A percentile compares a stretch with the other conserved stretches of the same genome.
phyloP scores from a whole-genome alignment of 345 rosid species.

The Erysimum cheiranthoides region DNA sequence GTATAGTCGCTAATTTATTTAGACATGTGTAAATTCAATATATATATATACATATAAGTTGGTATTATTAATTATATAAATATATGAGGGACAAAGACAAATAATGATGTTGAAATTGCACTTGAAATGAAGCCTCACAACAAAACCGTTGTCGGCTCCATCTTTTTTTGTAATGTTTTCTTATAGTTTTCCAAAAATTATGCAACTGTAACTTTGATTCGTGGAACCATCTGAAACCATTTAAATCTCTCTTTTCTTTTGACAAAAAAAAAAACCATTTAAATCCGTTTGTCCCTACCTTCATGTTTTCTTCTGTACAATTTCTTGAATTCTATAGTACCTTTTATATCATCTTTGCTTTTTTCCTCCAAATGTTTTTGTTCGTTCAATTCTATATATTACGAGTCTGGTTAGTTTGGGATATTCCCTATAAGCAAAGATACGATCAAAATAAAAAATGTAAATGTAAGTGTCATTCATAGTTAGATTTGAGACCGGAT shows the following conservation, averaged over 20 bases:
- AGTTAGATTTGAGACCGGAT: no score
- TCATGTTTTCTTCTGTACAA: conserved; percentile 31
- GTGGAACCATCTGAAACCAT: conserved; percentile 42
- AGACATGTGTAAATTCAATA: not conserved
- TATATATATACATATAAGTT: not conserved
- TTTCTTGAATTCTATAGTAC: conserved; percentile 4
- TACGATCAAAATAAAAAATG: not conserved
- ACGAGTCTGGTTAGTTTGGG: not conserved
- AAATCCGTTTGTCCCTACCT: conserved; percentile 34
- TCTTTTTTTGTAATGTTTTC: conserved; percentile 24
- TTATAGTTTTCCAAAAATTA: conserved; percentile 5
- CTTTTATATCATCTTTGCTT: not conserved
- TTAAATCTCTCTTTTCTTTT: conserved; percentile 22
- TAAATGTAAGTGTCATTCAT: no score
- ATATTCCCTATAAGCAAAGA: not conserved
- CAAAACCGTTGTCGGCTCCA: conserved; percentile 35
- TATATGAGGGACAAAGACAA: conserved; percentile 33
- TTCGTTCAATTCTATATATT: not conserved
- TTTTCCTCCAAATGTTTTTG: not conserved
- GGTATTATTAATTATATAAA: not conserved
- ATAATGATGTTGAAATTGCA: conserved; percentile 37
- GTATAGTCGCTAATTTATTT: conserved; percentile 21
- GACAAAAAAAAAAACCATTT: conserved; percentile 19
- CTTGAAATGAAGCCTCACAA: conserved; percentile 22
- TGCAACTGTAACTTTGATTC: conserved; percentile 38